A percentile compares a stretch with the other conserved stretches of the same genome.
These are phyloP conservation scores for Sarcodon sp. DNA, from an alignment of 768 basidiomycete species.

Conservation along the genomic window DNA sequence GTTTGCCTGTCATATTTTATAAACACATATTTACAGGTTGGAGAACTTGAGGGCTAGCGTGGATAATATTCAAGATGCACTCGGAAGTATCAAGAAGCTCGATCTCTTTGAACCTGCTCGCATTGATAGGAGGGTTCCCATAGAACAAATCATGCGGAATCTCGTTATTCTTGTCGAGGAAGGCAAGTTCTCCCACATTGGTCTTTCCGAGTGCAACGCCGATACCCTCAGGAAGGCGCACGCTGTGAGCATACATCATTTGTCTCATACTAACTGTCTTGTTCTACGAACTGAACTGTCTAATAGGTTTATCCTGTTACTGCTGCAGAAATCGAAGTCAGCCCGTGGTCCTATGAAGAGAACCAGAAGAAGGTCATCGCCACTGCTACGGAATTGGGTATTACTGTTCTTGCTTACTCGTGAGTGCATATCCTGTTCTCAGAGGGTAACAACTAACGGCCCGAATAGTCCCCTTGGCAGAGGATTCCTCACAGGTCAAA, in stretches of 20 bases:
- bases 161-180: constrained; percentile 35
- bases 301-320: constrained; percentile 38
- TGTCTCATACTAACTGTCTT: not conserved
- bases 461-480: constrained; percentile 34
- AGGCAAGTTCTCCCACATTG: constrained; percentile 47
- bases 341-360: constrained; percentile 44
- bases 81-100: constrained; percentile 39
- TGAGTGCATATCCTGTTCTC: constrained; percentile 10
- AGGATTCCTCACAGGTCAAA: constrained; percentile 38
- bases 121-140: constrained; percentile 24
- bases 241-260: constrained; percentile 16
- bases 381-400: constrained; percentile 37
- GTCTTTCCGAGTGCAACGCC: constrained; percentile 40
- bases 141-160: constrained; percentile 31
- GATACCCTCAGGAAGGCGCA: constrained; percentile 28
- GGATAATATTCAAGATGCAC: constrained; percentile 25
- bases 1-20: not conserved
- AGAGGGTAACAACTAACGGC: not conserved
- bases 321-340: constrained; percentile 56
- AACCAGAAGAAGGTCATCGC: constrained; percentile 40
- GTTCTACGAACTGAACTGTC: not conserved
- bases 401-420: constrained; percentile 52
- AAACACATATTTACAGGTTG: constrained; percentile 3
- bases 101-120: constrained; percentile 49
- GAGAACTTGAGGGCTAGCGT: constrained; percentile 37